Conservation (phyloP, 139 green algal species). For the Coelastrella sp. region DNA sequence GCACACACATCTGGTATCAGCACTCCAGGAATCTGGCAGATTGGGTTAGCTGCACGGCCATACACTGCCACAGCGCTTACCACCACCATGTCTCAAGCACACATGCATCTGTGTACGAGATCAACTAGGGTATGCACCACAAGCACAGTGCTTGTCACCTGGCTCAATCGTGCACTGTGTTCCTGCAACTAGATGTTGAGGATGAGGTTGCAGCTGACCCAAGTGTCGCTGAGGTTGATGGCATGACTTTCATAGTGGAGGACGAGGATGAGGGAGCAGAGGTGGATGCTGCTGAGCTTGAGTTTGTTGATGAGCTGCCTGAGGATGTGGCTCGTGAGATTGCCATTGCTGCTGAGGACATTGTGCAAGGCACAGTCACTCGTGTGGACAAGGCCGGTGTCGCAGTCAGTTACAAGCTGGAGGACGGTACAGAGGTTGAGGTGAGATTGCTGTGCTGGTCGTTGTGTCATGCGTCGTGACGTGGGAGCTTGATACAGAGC, state of each 20-base stretch:
- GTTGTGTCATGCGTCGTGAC: too few relatives aligned
- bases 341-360: conserved; percentile 43
- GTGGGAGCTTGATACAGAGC: too few relatives aligned
- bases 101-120: too few relatives aligned
- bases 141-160: neutral
- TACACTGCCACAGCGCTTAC: too few relatives aligned
- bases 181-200: neutral
- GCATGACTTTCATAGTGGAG: conserved; percentile 53
- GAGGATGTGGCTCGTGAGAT: conserved; percentile 18
- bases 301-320: conserved; percentile 32
- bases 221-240: conserved; percentile 51
- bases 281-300: neutral
- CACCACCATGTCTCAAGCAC: too few relatives aligned
- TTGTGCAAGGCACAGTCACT: conserved; percentile 50
- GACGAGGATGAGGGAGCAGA: conserved; percentile 45
- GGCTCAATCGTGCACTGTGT: neutral
- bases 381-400: conserved; percentile 58
- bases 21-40: too few relatives aligned
- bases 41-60: too few relatives aligned
- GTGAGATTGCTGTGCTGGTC: neutral
- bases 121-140: neutral
- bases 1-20: too few relatives aligned
- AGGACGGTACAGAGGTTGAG: conserved; percentile 21
- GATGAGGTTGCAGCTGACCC: conserved; percentile 35
- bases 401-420: conserved; percentile 44